Evolutionary conservation across 176 grass and related monocot species (phyloP).

Genomic region (Elymus sibiricus): DNA sequence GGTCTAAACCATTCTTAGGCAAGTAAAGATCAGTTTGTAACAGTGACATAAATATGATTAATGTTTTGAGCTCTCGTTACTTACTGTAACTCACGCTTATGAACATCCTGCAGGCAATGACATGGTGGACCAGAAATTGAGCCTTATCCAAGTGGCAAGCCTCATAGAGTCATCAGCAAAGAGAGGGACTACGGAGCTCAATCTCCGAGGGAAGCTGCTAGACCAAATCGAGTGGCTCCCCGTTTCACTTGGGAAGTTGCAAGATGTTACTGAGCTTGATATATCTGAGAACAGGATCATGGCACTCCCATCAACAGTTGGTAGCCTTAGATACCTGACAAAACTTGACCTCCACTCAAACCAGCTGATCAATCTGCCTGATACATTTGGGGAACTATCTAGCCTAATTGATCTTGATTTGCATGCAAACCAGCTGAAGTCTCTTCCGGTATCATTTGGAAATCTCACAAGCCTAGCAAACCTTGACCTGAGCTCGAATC

Average conservation of each 20-base stretch:
- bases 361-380: constrained; percentile 82
- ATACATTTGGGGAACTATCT: constrained; percentile 86
- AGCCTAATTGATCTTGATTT: constrained; percentile 79
- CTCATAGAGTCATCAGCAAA: constrained; percentile 91
- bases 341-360: constrained; percentile 96
- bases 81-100: not conserved
- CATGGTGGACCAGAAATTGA: constrained; percentile 54
- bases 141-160: constrained; percentile 95
- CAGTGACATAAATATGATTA: not conserved
- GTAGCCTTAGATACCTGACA: constrained; percentile 69
- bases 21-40: not conserved
- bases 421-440: constrained; percentile 72
- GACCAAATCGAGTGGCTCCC: constrained; percentile 99
- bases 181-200: constrained; percentile 57
- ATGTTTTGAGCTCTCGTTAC: not conserved
- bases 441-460: constrained; percentile 78
- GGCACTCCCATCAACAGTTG: constrained; percentile 75
- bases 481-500: constrained; percentile 86
- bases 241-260: constrained; percentile 84
- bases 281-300: constrained; percentile 90
- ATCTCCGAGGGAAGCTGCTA: constrained; percentile 77
- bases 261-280: constrained; percentile 78
- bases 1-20: constrained; percentile 12
- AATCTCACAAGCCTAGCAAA: constrained; percentile 60
- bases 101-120: constrained; percentile 40